Conservation (phyloP, 2,329 filamentous ascomycete genomes). For the Amesomyces nigricolor region DNA sequence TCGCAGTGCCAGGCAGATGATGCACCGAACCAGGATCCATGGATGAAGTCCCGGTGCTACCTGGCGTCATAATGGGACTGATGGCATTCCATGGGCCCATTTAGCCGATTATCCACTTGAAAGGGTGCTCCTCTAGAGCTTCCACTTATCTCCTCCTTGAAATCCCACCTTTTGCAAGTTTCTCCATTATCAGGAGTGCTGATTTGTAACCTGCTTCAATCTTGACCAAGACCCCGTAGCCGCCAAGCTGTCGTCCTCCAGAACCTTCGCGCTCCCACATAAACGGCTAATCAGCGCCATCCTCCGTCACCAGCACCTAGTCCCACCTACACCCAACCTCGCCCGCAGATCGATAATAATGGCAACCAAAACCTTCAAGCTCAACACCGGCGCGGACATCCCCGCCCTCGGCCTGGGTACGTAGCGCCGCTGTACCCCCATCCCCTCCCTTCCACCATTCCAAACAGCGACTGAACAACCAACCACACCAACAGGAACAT, state of each 20-base stretch:
- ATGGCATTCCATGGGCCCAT: neutral
- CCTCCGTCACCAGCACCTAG: neutral
- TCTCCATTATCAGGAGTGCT: neutral
- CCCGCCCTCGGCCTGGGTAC: slow-evolving; percentile 59
- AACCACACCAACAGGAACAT: slow-evolving; percentile 46
- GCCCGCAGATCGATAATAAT: slow-evolving; percentile 35
- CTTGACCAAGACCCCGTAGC: neutral
- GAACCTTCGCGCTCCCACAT: neutral
- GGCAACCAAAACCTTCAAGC: slow-evolving; percentile 53
- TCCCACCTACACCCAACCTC: neutral
- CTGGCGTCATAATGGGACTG: neutral
- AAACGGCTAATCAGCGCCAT: neutral
- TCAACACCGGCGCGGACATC: slow-evolving; percentile 60
- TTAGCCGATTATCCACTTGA: slow-evolving; percentile 20
- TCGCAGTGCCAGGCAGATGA: neutral
- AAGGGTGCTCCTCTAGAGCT: neutral
- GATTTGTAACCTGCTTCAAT: neutral
- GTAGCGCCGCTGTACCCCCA: slow-evolving; percentile 17
- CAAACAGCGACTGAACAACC: neutral
- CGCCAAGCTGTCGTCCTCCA: slow-evolving; percentile 4
- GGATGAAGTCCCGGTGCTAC: neutral
- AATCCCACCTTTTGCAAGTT: neutral
- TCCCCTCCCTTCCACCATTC: slow-evolving; percentile 6
- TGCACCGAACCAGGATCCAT: slow-evolving; percentile 3
- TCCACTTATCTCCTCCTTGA: slow-evolving; percentile 5